Conservation (phyloP, 371 early-diverging fungal genomes). For the Circinella minor region DNA sequence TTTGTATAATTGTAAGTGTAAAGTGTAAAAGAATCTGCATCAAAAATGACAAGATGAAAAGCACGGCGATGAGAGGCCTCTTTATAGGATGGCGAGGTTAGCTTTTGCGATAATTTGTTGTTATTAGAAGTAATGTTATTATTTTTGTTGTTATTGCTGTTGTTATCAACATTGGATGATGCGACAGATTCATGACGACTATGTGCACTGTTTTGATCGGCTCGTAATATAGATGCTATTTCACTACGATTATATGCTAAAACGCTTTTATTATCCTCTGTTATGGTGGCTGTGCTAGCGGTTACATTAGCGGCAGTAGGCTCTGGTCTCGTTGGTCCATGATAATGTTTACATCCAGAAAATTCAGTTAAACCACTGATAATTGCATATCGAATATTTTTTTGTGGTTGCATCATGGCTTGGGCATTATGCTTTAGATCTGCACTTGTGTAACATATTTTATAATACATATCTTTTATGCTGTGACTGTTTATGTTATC, state of each 20-base stretch:
- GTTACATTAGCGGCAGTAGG: background rate
- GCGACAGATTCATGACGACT: conserved; percentile 43
- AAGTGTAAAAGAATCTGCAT: conserved; percentile 51
- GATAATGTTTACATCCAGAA: background rate
- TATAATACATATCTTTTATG: background rate
- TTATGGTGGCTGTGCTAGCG: background rate
- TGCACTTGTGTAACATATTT: background rate
- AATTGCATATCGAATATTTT: conserved; percentile 47
- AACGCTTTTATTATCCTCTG: background rate
- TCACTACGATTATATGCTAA: background rate
- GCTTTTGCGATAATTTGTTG: background rate
- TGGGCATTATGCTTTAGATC: conserved; percentile 1
- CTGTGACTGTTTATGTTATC: background rate
- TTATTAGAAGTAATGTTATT: background rate
- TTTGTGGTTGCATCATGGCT: background rate
- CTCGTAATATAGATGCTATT: background rate
- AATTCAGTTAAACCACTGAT: conserved; percentile 60
- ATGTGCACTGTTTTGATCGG: conserved; percentile 20
- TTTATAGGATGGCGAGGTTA: conserved; percentile 17
- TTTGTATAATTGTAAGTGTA: conserved; percentile 78
- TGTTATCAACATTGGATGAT: conserved; percentile 31
- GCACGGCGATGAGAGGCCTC: conserved; percentile 40
- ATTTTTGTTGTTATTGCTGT: conserved; percentile 33
- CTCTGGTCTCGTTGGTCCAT: background rate
- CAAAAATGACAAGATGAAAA: conserved; percentile 63